Evolutionary conservation across 768 basidiomycete genomes (phyloP).

Genomic region (Rickenella mellea): DNA sequence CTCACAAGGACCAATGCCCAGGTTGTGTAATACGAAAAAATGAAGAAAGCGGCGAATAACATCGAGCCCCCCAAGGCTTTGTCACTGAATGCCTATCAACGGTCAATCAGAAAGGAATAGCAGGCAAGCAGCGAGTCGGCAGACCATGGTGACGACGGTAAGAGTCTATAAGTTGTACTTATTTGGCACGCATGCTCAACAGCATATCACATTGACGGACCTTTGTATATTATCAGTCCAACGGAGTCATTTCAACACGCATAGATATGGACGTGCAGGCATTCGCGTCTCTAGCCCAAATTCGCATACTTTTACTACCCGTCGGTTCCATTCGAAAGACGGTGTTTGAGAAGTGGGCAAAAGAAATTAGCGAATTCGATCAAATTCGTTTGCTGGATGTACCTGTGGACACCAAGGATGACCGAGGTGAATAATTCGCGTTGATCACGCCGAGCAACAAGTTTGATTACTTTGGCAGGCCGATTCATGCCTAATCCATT

Average conservation of each 20-base stretch:
- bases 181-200: no score
- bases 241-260: no score
- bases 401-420: constrained; percentile 68
- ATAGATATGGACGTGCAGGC: constrained; percentile 69
- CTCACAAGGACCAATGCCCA: constrained; percentile 86
- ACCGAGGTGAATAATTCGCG: constrained; percentile 43
- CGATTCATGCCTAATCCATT: constrained; percentile 75
- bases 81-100: constrained; percentile 61
- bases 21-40: constrained; percentile 84
- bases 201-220: no score
- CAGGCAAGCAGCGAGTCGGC: no score
- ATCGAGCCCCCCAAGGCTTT: constrained; percentile 71
- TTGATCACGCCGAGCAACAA: neutral
- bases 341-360: constrained; percentile 66
- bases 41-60: constrained; percentile 65
- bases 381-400: constrained; percentile 74
- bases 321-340: constrained; percentile 64
- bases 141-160: no score
- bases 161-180: no score
- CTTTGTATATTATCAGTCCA: no score
- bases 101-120: neutral
- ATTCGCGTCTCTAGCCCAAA: constrained; percentile 78
- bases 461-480: constrained; percentile 27
- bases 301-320: constrained; percentile 79
- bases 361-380: constrained; percentile 66